phyloP scores from a whole-genome alignment of 176 grass and related monocot species.

The Bothriochloa decipiens region DNA sequence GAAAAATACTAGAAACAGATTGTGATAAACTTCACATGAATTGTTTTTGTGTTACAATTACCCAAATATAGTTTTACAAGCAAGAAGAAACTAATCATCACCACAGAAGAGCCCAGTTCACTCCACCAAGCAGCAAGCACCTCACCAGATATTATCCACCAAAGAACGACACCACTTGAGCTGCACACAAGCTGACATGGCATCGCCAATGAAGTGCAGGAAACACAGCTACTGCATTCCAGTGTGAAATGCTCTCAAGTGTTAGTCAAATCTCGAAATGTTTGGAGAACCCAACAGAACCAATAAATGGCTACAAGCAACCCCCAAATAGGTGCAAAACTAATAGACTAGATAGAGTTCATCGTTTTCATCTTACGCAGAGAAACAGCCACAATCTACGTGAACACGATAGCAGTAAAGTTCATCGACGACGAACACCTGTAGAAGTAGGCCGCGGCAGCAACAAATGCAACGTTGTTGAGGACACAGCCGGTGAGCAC shows the following conservation, averaged over 20 bases:
- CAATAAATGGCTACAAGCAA: not conserved
- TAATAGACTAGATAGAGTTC: not conserved
- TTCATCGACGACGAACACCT: constrained; percentile 50
- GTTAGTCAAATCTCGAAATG: not conserved
- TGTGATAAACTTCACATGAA: not conserved
- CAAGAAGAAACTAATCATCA: not conserved
- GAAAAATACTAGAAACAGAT: not conserved
- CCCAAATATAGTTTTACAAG: not conserved
- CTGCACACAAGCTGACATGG: not conserved
- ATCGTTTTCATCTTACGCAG: not conserved
- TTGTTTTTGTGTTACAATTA: not conserved
- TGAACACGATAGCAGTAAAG: constrained; percentile 1
- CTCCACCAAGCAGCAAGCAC: constrained; percentile 13
- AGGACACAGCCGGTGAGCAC: constrained; percentile 66
- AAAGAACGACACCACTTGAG: not conserved
- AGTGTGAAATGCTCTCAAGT: not conserved
- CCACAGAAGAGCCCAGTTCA: not conserved
- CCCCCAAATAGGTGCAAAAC: not conserved
- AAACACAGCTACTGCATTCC: not conserved
- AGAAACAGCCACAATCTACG: not conserved
- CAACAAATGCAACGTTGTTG: constrained; percentile 67
- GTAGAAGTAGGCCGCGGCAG: constrained; percentile 70
- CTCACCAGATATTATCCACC: not conserved
- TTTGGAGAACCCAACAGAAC: not conserved
- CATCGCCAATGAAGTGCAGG: not conserved